Evolutionary conservation across 306 rosid genomes (phyloP).

Genomic region (Cotoneaster glaucophyllus): DNA sequence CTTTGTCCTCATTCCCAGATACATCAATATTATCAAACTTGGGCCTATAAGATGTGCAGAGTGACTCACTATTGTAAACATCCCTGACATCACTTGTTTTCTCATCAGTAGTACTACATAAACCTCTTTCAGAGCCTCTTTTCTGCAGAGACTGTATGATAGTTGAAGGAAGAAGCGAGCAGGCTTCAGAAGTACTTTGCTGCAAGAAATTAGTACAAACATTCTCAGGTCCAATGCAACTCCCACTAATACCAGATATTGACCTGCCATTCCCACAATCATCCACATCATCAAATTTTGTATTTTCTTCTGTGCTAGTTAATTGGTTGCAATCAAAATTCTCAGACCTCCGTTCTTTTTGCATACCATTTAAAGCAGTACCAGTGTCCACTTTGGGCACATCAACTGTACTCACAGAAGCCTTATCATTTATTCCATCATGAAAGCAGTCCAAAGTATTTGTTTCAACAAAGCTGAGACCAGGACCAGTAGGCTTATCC

Average conservation of each 20-base stretch:
- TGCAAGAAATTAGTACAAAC: slow-evolving; percentile 18
- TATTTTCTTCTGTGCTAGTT: slow-evolving; percentile 14
- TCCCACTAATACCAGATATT: slow-evolving; percentile 17
- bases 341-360: slow-evolving; percentile 12
- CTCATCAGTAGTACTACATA: slow-evolving; percentile 23
- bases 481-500: slow-evolving; percentile 21
- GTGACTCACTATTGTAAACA: slow-evolving; percentile 19
- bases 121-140: slow-evolving; percentile 18
- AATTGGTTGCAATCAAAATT: slow-evolving; percentile 18
- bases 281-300: slow-evolving; percentile 24
- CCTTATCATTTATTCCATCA: slow-evolving; percentile 17
- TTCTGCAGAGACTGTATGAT: slow-evolving; percentile 23
- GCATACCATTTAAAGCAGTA: slow-evolving; percentile 25
- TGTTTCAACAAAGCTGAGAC: slow-evolving; percentile 24
- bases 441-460: slow-evolving; percentile 14
- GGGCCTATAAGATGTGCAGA: slow-evolving; percentile 25
- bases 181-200: slow-evolving; percentile 31
- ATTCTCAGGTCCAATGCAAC: slow-evolving; percentile 18
- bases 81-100: slow-evolving; percentile 18
- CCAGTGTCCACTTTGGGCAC: slow-evolving; percentile 8
- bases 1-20: slow-evolving; percentile 12
- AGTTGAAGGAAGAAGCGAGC: slow-evolving; percentile 23
- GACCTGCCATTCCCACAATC: slow-evolving; percentile 20
- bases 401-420: slow-evolving; percentile 7
- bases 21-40: slow-evolving; percentile 21